Percentiles rank a stretch among this genome's conserved stretches.
Evolutionary conservation across 2,329 filamentous ascomycete genomes (phyloP).

Genomic region (Fusarium citri): DNA sequence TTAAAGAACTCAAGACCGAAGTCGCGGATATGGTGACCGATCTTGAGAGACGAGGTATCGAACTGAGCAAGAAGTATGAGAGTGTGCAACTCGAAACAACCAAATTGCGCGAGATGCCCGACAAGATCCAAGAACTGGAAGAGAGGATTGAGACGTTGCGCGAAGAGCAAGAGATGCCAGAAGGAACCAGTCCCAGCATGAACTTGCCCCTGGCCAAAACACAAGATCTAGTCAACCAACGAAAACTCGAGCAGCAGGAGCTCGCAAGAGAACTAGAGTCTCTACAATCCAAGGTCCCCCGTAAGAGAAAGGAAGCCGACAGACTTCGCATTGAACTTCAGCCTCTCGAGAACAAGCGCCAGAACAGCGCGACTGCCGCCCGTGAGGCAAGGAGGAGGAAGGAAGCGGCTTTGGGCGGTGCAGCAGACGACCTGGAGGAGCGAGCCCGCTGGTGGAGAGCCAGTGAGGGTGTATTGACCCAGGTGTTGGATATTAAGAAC

Average conservation of each 20-base stretch:
- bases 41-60: constrained; percentile 73
- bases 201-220: constrained; percentile 70
- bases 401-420: constrained; percentile 72
- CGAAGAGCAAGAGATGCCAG: constrained; percentile 51
- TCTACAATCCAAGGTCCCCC: constrained; percentile 70
- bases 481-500: constrained; percentile 69
- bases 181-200: constrained; percentile 56
- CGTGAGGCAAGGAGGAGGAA: constrained; percentile 76
- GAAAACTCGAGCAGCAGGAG: constrained; percentile 63
- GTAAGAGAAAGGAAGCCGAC: constrained; percentile 75
- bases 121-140: constrained; percentile 62
- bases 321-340: constrained; percentile 74
- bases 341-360: constrained; percentile 74
- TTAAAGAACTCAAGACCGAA: constrained; percentile 84
- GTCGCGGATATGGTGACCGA: constrained; percentile 78
- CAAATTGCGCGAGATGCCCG: constrained; percentile 63
- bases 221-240: constrained; percentile 62
- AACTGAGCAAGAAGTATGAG: constrained; percentile 68
- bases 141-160: constrained; percentile 60
- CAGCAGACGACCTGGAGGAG: constrained; percentile 80
- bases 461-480: constrained; percentile 71
- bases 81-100: constrained; percentile 61
- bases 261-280: constrained; percentile 73
- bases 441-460: constrained; percentile 80
- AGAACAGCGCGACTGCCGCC: constrained; percentile 74